Conservation (phyloP, 78 protist genomes). For the Dictyostelium citrinum region DNA sequence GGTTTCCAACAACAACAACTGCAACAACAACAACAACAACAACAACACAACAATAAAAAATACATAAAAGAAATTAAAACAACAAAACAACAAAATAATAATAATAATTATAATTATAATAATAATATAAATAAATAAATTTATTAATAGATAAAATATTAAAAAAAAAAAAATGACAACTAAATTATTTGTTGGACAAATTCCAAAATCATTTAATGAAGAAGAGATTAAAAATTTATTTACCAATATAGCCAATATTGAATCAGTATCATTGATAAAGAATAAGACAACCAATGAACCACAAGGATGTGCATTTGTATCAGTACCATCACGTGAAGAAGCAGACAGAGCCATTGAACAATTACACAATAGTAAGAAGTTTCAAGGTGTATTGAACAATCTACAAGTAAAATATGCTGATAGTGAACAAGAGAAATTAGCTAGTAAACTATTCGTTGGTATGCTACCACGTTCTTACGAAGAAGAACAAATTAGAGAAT, state of each 20-base stretch:
- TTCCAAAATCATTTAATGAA: slow-evolving; percentile 76
- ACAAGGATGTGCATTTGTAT: slow-evolving; percentile 86
- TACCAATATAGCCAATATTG: slow-evolving; percentile 36
- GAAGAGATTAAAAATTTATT: slow-evolving; percentile 35
- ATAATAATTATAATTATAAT: neutral
- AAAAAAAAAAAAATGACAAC: neutral
- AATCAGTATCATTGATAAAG: slow-evolving; percentile 30
- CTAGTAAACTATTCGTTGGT: slow-evolving; percentile 85
- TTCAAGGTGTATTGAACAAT: slow-evolving; percentile 61
- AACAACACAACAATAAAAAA: too few relatives aligned
- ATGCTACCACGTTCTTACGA: slow-evolving; percentile 71
- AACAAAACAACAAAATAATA: too few relatives aligned
- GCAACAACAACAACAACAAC: too few relatives aligned
- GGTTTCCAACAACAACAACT: too few relatives aligned
- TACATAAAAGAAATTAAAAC: too few relatives aligned
- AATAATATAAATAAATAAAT: neutral
- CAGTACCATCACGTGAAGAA: neutral
- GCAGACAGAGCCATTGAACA: slow-evolving; percentile 78
- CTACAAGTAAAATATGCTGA: slow-evolving; percentile 87
- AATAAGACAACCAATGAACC: slow-evolving; percentile 23
- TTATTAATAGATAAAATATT: neutral
- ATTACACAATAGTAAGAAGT: slow-evolving; percentile 76
- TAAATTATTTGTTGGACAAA: slow-evolving; percentile 87
- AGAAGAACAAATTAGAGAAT: slow-evolving; percentile 53
- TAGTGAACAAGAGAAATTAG: slow-evolving; percentile 74